Percentiles rank a stretch among this genome's conserved stretches.
phyloP scores from a whole-genome alignment of 2,329 filamentous ascomycete genomes.

The Fusarium floridanum region DNA sequence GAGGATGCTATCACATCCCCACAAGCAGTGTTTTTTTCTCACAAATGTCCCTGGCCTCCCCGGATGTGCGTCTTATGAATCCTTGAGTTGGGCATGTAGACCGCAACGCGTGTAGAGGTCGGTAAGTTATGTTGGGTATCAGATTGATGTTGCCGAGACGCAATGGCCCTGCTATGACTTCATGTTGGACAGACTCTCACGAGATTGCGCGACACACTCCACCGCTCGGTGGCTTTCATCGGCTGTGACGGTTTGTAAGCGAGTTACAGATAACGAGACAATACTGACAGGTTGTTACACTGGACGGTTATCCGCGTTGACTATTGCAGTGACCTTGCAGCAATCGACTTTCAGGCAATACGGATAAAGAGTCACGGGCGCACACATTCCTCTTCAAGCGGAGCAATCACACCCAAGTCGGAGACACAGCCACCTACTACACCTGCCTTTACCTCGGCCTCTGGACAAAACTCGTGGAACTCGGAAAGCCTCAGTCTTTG shows the following conservation, averaged over 20 bases:
- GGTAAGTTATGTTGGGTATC: background rate
- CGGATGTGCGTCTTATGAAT: background rate
- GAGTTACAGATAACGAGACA: background rate
- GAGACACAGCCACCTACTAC: background rate
- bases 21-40: slow-evolving; percentile 9
- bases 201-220: slow-evolving; percentile 22
- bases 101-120: background rate
- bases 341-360: background rate
- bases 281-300: background rate
- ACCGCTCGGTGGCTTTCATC: slow-evolving; percentile 23
- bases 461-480: background rate
- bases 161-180: slow-evolving; percentile 8
- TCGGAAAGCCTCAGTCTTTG: background rate
- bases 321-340: slow-evolving; percentile 8
- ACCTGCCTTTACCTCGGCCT: background rate
- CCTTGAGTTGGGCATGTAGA: slow-evolving; percentile 4
- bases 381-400: background rate
- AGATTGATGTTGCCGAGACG: background rate
- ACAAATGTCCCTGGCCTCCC: slow-evolving; percentile 1
- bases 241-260: background rate
- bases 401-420: background rate
- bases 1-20: slow-evolving; percentile 12
- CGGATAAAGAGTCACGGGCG: slow-evolving; percentile 15
- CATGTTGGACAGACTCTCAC: slow-evolving; percentile 24
- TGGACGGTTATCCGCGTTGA: background rate